Evolutionary conservation across 2,329 filamentous ascomycete species (phyloP), one percentile per base, ranked within the genome.

Genomic region (Pleomassaria siparia): DNA sequence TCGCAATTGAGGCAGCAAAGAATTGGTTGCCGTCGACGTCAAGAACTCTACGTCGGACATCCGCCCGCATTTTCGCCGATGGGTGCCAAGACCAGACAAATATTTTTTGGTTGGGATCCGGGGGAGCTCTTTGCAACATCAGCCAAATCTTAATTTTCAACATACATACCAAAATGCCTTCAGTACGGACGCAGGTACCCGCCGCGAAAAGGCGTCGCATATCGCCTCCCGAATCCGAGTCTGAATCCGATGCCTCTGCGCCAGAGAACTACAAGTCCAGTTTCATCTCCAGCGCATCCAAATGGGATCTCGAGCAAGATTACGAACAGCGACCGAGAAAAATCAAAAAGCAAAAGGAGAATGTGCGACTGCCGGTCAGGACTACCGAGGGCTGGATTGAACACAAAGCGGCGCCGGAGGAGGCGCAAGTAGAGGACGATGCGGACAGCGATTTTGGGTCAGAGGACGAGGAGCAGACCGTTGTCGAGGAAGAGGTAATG

Each of bases 271-370:
- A 59, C 42, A 70, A 70, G 40, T 67, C 70, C 29, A 80, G 81
- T 44, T 91, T 91, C 69, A 81, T 89, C 74, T 82, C 83, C 61
- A 86, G 83, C 62, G 89, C 88, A 5, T 80, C 88, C 49, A 86
- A 84, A 72, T 97, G 92, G 91, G 85, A 96, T 64, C 80, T 96
- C 40, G 94, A 96, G 75, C 88, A 95, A 66, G 87, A 89, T 70
- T 97, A 96, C 76, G 91, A 95, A 71, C 82, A 82, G 51, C 84
- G 84, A 58, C 85, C 88, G 39, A 81, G 89, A 59, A 94, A 94
- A 69, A 74, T 80, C 28, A 86, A 83, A 64, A 89, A 90, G 69
- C 80, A 81, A 47, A 82, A 84, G 60, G 88, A 91, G 66, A 86
- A 76, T 33, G 89, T 83, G 29, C 83, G 86, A 59, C 77, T 99